Conservation (phyloP, 2,329 filamentous ascomycete genomes). For the Epicoccum sorghinum region DNA sequence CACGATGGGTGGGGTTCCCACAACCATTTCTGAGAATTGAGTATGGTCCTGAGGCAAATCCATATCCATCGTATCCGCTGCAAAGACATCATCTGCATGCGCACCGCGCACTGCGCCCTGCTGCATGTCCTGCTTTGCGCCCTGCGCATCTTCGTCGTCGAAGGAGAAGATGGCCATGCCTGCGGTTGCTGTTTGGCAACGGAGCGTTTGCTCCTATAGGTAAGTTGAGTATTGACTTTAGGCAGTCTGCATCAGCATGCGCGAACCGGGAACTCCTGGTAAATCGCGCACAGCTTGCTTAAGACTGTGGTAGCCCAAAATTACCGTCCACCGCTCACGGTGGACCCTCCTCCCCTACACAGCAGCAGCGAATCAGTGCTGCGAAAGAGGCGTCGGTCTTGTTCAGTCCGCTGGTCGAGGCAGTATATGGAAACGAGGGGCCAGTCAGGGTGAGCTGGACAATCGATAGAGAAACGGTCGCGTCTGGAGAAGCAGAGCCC, state of each 20-base stretch:
- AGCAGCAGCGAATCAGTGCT: conserved; percentile 52
- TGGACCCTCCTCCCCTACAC: conserved; percentile 56
- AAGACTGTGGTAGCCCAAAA: conserved; percentile 27
- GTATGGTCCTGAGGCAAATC: conserved; percentile 15
- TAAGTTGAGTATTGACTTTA: conserved; percentile 26
- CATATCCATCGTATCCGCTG: conserved; percentile 33
- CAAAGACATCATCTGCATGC: conserved; percentile 26
- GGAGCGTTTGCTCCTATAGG: conserved; percentile 14
- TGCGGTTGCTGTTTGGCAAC: conserved; percentile 13
- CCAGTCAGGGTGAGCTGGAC: conserved; percentile 43
- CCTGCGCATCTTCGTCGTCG: conserved; percentile 41
- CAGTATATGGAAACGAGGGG: conserved; percentile 41
- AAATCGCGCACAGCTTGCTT: conserved; percentile 34
- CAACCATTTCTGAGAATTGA: conserved; percentile 2
- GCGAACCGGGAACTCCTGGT: conserved; percentile 18
- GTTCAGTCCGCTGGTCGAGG: conserved; percentile 46
- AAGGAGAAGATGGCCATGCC: conserved; percentile 45
- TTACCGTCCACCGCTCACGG: conserved; percentile 62
- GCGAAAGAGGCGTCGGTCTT: conserved; percentile 55
- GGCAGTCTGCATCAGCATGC: conserved; percentile 32
- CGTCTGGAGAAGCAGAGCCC: conserved; percentile 50
- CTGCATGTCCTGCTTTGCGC: conserved; percentile 22
- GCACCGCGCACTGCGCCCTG: conserved; percentile 11
- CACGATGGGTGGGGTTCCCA: conserved; percentile 46
- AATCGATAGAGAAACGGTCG: conserved; percentile 38